Conservation (phyloP, 208 protist genomes). For the Phytomonas sp. region DNA sequence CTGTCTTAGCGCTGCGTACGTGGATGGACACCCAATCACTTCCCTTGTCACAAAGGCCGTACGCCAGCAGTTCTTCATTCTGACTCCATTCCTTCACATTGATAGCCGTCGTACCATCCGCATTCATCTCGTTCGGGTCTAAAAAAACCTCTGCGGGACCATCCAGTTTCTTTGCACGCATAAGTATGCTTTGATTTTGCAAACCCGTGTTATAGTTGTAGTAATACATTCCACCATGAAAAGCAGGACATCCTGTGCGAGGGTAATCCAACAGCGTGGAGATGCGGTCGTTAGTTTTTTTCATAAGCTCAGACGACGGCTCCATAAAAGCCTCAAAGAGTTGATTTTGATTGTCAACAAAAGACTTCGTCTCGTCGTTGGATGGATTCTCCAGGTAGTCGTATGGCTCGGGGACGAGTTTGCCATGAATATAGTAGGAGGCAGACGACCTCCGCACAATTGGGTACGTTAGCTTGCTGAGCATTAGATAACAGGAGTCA, state of each 20-base stretch:
- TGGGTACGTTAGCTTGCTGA: conserved; percentile 47
- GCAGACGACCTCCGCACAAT: conserved; percentile 40
- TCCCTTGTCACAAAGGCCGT: conserved; percentile 81
- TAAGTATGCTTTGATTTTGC: conserved; percentile 86
- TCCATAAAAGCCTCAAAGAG: conserved; percentile 62
- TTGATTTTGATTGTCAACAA: conserved; percentile 80
- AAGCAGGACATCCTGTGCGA: conserved; percentile 58
- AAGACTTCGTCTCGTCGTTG: conserved; percentile 77
- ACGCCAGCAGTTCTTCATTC: conserved; percentile 75
- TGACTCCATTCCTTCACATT: conserved; percentile 47
- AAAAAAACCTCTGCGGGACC: conserved; percentile 62
- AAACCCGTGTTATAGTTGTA: conserved; percentile 88
- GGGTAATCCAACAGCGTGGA: conserved; percentile 67
- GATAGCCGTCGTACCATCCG: conserved; percentile 83
- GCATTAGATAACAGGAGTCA: background rate
- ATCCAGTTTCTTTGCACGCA: conserved; percentile 28
- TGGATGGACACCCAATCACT: conserved; percentile 88
- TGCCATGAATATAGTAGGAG: conserved; percentile 64
- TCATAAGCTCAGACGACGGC: conserved; percentile 28
- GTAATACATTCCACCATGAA: conserved; percentile 68
- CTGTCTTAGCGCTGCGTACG: conserved; percentile 46
- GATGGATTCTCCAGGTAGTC: conserved; percentile 90
- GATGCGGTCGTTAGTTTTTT: conserved; percentile 53
- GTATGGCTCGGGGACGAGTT: conserved; percentile 82
- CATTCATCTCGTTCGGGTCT: conserved; percentile 83